Conservation (phyloP, 2,329 filamentous ascomycete species). For the Tolypocladium tropicale region DNA sequence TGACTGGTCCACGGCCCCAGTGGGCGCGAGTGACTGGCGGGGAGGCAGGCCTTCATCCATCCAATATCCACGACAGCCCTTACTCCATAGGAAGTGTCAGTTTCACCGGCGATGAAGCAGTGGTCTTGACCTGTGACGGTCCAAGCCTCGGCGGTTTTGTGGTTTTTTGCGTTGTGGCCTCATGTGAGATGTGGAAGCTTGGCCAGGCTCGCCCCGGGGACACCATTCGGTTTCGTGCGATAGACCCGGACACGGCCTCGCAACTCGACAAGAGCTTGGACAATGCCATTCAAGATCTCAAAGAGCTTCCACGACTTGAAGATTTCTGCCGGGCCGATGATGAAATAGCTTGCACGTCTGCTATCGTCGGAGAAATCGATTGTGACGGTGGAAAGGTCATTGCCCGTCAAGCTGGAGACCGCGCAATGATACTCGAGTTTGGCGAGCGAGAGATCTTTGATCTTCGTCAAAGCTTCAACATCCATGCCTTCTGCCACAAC, state of each 20-base stretch:
- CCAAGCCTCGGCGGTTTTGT: slow-evolving; percentile 32
- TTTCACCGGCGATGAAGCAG: slow-evolving; percentile 31
- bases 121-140: slow-evolving; percentile 27
- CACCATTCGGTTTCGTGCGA: slow-evolving; percentile 19
- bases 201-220: slow-evolving; percentile 30
- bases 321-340: background rate
- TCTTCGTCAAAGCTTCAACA: slow-evolving; percentile 20
- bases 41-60: slow-evolving; percentile 27
- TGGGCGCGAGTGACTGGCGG: slow-evolving; percentile 27
- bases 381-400: slow-evolving; percentile 8
- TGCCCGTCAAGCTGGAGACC: slow-evolving; percentile 21
- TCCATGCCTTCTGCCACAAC: slow-evolving; percentile 22
- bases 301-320: background rate
- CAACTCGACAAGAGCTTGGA: slow-evolving; percentile 12
- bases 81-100: slow-evolving; percentile 31
- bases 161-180: slow-evolving; percentile 24
- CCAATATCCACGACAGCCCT: slow-evolving; percentile 29
- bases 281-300: slow-evolving; percentile 11
- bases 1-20: slow-evolving; percentile 24
- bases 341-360: background rate
- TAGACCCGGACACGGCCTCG: slow-evolving; percentile 15
- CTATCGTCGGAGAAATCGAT: slow-evolving; percentile 3
- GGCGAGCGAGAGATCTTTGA: slow-evolving; percentile 16
- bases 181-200: slow-evolving; percentile 30
- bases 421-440: slow-evolving; percentile 23